Evolutionary conservation across 2,329 filamentous ascomycete species (phyloP), one percentile per base, ranked within the genome.

Genomic region (Exophiala phaeomuriformis): DNA sequence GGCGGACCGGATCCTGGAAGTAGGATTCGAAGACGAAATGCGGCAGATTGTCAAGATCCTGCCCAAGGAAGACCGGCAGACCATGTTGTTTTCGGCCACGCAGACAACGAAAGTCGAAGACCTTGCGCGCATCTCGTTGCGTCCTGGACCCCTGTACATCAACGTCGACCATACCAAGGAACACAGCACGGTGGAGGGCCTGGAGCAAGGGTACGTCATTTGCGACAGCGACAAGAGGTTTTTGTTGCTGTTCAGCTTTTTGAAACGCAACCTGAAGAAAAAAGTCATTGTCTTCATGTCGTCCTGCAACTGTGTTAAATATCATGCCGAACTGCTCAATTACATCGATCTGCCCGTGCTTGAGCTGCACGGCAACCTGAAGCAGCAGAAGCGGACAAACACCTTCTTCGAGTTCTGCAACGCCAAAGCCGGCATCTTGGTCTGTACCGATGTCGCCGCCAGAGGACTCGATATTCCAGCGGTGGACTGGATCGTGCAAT

Each of bases 31-130:
- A 71, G 93, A 97, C 66, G 93, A 98, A 74, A 95, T 98, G 87
- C 81, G 88, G 60, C 86, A 94, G 69, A 95, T 98, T 63, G 85
- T 97, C 71, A 94, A 94, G 77, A 93, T 97, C 51, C 75, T 97
- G 12, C 88, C 90, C 44, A 86, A 85, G 62, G 84, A 94, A 53
- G 83, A 90, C 61, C 78, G 93, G 56, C 91, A 97, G 72, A 96
- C 90, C 0, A 93, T 95, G 85, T 81, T 98, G n/a, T 98, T 98
- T 77, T 96, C 90, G 9, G 93, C 93, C 9, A 98, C 93, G 3
- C 93, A 97, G 71, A 98, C 93, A 2, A 97, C 91, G 52, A 97
- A 98, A 74, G 93, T 98, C 62, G 91, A 97, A 72, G 93, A 98
- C 71, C 78, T 98, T 51, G 93, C 93, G 1, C 80, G 93, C 59